A percentile compares a stretch with the other conserved stretches of the same genome.
Conservation (phyloP, 2,329 filamentous ascomycete species). For the Tolypocladium pustulatum region DNA sequence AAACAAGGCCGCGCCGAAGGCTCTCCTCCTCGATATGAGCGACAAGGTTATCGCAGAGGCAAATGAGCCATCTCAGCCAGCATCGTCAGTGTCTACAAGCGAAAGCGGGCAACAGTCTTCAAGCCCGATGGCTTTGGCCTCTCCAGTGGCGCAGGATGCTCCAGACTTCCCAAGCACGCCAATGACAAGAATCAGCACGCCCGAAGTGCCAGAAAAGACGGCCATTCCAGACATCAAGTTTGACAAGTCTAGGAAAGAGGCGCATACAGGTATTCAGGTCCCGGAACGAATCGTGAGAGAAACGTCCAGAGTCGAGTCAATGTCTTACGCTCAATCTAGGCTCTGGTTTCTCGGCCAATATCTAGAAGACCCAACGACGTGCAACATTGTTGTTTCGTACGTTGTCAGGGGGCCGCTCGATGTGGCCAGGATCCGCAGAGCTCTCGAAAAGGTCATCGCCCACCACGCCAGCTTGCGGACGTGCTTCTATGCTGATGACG, state of each 20-base stretch:
- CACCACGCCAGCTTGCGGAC: constrained; percentile 13
- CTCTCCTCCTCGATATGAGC: neutral
- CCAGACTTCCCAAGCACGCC: neutral
- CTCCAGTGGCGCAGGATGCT: neutral
- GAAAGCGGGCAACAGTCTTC: neutral
- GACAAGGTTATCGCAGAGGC: neutral
- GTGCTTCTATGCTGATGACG: constrained; percentile 7
- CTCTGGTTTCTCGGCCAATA: neutral
- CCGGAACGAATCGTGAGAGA: neutral
- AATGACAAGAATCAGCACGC: neutral
- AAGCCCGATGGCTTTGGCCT: neutral
- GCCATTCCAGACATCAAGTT: neutral
- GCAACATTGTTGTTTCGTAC: constrained; percentile 6
- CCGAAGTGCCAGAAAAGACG: neutral
- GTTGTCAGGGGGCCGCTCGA: constrained; percentile 6
- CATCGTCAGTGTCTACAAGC: neutral
- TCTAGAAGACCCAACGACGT: constrained; percentile 7
- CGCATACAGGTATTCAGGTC: neutral
- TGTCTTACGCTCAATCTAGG: neutral
- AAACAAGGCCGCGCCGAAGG: neutral
- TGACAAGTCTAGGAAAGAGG: neutral
- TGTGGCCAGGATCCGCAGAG: constrained; percentile 6
- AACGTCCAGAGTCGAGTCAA: neutral
- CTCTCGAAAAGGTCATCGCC: constrained; percentile 5
- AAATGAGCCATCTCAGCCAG: neutral